phyloP scores from a whole-genome alignment of 257 asterid species.

The Gentiana straminea region DNA sequence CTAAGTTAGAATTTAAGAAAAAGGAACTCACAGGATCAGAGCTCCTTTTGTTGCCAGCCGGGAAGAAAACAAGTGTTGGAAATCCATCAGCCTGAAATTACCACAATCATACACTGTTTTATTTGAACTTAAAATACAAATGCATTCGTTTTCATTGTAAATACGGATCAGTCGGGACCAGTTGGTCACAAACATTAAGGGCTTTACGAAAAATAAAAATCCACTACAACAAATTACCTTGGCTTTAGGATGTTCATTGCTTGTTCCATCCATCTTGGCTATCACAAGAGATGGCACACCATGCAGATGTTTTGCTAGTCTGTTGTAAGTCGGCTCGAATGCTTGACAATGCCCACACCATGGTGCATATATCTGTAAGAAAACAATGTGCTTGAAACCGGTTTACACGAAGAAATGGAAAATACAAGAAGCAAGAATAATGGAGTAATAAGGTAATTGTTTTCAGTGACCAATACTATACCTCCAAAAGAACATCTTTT shows the following conservation, averaged over 20 bases:
- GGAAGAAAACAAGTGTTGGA: slow-evolving; percentile 90
- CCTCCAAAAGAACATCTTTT: slow-evolving; percentile 96
- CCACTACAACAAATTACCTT: slow-evolving; percentile 33
- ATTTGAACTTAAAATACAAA: too few species aligned
- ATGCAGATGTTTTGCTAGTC: slow-evolving; percentile 77
- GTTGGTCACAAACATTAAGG: not conserved
- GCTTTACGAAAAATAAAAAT: not conserved
- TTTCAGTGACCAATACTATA: slow-evolving; percentile 10
- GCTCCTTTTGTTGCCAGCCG: slow-evolving; percentile 68
- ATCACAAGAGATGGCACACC: slow-evolving; percentile 56
- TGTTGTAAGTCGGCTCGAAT: slow-evolving; percentile 85
- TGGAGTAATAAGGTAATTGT: not conserved
- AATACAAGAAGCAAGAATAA: not conserved
- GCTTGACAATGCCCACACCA: slow-evolving; percentile 98
- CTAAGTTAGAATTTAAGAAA: not conserved
- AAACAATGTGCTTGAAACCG: not conserved
- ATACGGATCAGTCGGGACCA: not conserved
- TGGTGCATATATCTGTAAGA: slow-evolving; percentile 72
- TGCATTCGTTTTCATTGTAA: too few species aligned
- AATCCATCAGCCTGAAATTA: slow-evolving; percentile 74
- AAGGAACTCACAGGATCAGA: slow-evolving; percentile 61
- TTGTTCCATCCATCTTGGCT: slow-evolving; percentile 96
- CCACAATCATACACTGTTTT: too few species aligned
- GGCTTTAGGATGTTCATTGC: slow-evolving; percentile 78
- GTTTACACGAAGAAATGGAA: not conserved